phyloP scores from a whole-genome alignment of 2,329 filamentous ascomycete species.

The Alternaria sp. region DNA sequence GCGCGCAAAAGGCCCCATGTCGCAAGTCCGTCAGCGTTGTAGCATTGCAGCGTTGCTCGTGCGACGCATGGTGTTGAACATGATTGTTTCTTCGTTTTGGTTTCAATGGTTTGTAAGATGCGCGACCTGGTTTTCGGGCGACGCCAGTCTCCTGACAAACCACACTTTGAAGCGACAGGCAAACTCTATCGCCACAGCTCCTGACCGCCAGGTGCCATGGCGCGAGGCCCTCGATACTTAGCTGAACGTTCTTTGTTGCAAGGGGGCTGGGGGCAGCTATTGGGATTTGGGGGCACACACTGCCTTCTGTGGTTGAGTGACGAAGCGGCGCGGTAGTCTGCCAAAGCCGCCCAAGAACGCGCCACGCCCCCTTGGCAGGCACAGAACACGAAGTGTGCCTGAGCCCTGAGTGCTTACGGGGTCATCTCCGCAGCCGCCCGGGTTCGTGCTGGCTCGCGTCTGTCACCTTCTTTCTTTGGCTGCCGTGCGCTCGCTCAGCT shows the following conservation, averaged over 20 bases:
- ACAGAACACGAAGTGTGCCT: slow-evolving; percentile 1
- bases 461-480: neutral
- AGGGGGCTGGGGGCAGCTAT: neutral
- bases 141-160: neutral
- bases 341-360: neutral
- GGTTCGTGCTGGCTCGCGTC: neutral
- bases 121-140: neutral
- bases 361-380: slow-evolving; percentile 1
- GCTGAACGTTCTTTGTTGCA: neutral
- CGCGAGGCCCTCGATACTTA: neutral
- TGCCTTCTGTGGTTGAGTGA: neutral
- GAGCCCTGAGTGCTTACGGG: neutral
- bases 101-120: neutral
- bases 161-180: neutral
- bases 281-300: neutral
- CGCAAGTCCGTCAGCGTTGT: neutral
- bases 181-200: neutral
- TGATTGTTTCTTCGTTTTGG: neutral
- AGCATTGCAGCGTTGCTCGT: neutral
- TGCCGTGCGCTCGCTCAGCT: neutral
- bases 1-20: neutral
- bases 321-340: slow-evolving; percentile 5
- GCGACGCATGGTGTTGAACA: neutral
- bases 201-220: neutral
- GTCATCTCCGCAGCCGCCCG: slow-evolving; percentile 4